These are phyloP conservation scores for Delitschia confertaspora DNA, from an alignment of 495 filamentous ascomycete species.

Conservation along the genomic window DNA sequence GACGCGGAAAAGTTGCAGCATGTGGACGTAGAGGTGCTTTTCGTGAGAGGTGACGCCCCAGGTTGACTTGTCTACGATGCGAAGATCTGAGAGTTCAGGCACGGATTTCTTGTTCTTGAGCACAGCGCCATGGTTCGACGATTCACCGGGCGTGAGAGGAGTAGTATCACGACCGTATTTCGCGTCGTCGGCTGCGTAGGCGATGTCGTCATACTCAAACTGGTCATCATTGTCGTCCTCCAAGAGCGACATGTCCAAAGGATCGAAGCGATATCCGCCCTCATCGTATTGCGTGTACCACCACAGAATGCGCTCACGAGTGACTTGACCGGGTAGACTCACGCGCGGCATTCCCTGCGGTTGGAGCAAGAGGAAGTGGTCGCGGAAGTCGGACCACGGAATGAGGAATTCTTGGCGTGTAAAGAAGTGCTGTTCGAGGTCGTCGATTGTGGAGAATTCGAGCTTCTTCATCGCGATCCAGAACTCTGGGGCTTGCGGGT, in stretches of 20 bases:
- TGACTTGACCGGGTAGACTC: constrained; percentile 2
- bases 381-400: constrained; percentile 18
- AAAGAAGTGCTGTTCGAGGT: constrained; percentile 7
- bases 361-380: constrained; percentile 11
- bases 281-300: constrained; percentile 16
- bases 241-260: too few relatives aligned
- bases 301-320: constrained; percentile 1
- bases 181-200: constrained; percentile 4
- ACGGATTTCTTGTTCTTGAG: neutral
- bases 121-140: too few relatives aligned
- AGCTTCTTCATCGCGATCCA: constrained; percentile 3
- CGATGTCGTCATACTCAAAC: too few relatives aligned
- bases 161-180: neutral
- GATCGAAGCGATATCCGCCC: constrained; percentile 12
- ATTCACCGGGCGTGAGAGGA: too few relatives aligned
- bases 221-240: too few relatives aligned
- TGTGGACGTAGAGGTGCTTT: constrained; percentile 14
- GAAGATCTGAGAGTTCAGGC: too few relatives aligned
- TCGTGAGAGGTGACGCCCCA: constrained; percentile 14
- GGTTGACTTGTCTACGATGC: neutral
- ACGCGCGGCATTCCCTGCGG: neutral
- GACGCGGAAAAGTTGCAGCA: constrained; percentile 16
- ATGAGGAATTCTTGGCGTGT: constrained; percentile 4
- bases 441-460: neutral
- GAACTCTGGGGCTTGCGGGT: neutral